Percentiles rank a stretch among this genome's conserved stretches.
These are phyloP conservation scores for Anthracocystis walkeri DNA, from an alignment of 1,284 basidiomycete genomes.

Conservation along the genomic window DNA sequence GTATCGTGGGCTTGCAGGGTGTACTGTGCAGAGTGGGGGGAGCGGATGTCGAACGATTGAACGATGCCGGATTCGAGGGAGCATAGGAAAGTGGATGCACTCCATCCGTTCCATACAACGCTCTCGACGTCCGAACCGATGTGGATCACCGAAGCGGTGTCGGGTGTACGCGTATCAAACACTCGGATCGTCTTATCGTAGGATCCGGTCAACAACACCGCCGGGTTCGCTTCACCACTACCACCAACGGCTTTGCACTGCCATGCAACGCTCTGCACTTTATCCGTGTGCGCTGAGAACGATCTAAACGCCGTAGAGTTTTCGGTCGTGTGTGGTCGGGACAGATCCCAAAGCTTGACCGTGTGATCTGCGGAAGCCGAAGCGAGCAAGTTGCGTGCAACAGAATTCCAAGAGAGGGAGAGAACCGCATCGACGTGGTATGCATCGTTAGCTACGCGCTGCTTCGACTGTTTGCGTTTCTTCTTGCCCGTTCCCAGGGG, in stretches of 20 bases:
- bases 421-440: conserved; percentile 95
- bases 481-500: conserved; percentile 68
- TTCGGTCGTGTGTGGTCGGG: conserved; percentile 74
- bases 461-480: conserved; percentile 85
- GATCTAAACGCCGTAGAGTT: conserved; percentile 77
- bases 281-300: conserved; percentile 87
- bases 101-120: conserved; percentile 95
- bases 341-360: conserved; percentile 97
- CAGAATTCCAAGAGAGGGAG: conserved; percentile 88
- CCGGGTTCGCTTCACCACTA: conserved; percentile 74
- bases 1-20: conserved; percentile 94
- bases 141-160: conserved; percentile 79
- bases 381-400: conserved; percentile 88
- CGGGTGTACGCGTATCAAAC: conserved; percentile 89
- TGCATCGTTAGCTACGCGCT: conserved; percentile 76
- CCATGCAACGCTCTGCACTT: conserved; percentile 98
- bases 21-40: conserved; percentile 77
- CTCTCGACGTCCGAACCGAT: conserved; percentile 93
- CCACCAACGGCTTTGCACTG: conserved; percentile 72
- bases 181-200: conserved; percentile 93
- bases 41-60: conserved; percentile 90
- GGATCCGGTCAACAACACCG: conserved; percentile 88
- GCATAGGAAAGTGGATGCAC: conserved; percentile 86
- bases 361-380: conserved; percentile 94
- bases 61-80: conserved; percentile 67